Percentiles rank a stretch among this genome's conserved stretches.
These are phyloP conservation scores for Psidium friedrichsthalianum DNA, from an alignment of 345 rosid genomes.

Conservation along the genomic window DNA sequence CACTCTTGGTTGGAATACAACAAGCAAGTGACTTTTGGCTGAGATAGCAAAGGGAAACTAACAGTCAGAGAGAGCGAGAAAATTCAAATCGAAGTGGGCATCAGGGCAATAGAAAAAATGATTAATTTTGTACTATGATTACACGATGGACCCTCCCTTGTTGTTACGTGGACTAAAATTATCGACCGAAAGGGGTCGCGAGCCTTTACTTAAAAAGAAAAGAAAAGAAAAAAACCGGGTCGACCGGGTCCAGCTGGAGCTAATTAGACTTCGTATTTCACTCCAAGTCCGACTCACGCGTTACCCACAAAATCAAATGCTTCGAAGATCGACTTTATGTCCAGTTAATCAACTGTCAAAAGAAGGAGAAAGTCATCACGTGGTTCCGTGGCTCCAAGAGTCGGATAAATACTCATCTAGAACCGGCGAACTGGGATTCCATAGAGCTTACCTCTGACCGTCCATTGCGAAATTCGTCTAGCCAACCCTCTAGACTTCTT, in stretches of 20 bases:
- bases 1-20: not conserved
- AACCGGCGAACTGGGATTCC: not conserved
- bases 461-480: not conserved
- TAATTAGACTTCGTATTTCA: not conserved
- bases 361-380: not conserved
- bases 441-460: not conserved
- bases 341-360: not conserved
- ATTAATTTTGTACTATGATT: not conserved
- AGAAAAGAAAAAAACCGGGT: no score
- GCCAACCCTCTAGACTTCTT: not conserved
- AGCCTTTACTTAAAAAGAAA: no score
- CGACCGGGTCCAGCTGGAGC: not conserved
- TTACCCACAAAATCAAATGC: no score
- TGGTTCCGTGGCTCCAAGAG: not conserved
- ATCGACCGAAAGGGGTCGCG: not conserved
- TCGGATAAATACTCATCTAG: not conserved
- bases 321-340: not conserved
- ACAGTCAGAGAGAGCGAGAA: not conserved
- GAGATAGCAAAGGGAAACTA: not conserved
- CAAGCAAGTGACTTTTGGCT: not conserved
- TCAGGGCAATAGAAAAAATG: not conserved
- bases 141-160: not conserved
- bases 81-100: not conserved
- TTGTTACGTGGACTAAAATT: not conserved
- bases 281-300: not conserved